These are phyloP conservation scores for Nitzschia inconspicua DNA, from an alignment of 108 stramenopile species.

Conservation along the genomic window DNA sequence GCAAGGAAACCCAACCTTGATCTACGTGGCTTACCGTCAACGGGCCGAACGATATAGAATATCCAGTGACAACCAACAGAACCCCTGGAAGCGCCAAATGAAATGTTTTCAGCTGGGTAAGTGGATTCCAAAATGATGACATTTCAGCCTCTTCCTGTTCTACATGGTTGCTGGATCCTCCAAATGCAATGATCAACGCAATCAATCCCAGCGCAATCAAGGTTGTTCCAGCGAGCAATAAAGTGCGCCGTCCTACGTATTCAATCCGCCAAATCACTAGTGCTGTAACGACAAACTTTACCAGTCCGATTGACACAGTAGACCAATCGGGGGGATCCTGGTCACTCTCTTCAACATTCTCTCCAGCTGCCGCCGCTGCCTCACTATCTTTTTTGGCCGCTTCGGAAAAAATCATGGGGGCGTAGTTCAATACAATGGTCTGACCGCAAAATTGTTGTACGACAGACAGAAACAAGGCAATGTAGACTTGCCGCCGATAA, in stretches of 20 bases:
- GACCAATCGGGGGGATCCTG: constrained; percentile 11
- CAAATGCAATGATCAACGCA: constrained; percentile 46
- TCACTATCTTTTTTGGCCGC: constrained; percentile 4
- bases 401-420: constrained; percentile 56
- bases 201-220: constrained; percentile 41
- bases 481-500: constrained; percentile 46
- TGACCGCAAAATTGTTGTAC: constrained; percentile 80
- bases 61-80: constrained; percentile 59
- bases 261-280: constrained; percentile 66
- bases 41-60: constrained; percentile 67
- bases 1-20: too few species aligned
- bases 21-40: too few species aligned
- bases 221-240: constrained; percentile 49
- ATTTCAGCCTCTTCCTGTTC: neutral
- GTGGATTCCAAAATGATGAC: neutral
- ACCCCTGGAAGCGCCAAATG: constrained; percentile 47
- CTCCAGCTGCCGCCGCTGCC: neutral
- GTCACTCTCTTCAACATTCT: neutral
- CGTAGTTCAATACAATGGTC: constrained; percentile 61
- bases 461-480: constrained; percentile 54
- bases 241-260: constrained; percentile 42
- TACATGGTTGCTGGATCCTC: neutral
- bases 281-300: constrained; percentile 63
- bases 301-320: constrained; percentile 49
- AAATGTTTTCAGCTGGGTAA: constrained; percentile 23